Evolutionary conservation across 345 rosid species (phyloP).

Genomic region (Tarenaya hassleriana): DNA sequence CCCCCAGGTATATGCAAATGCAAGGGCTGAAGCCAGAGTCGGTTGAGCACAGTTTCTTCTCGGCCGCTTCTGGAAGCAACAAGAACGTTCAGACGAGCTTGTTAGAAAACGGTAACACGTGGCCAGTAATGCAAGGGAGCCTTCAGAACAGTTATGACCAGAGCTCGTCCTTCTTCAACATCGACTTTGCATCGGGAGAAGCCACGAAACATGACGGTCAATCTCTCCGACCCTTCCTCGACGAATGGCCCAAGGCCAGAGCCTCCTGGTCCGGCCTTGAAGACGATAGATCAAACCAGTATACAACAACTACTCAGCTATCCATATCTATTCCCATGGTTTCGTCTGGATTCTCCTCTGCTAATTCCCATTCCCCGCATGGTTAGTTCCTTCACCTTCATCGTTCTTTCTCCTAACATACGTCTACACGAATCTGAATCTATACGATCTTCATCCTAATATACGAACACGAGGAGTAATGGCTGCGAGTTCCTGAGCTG

Average conservation of each 20-base stretch:
- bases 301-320: slow-evolving; percentile 47
- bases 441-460: no score
- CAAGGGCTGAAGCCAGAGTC: slow-evolving; percentile 29
- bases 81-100: slow-evolving; percentile 28
- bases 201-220: slow-evolving; percentile 35
- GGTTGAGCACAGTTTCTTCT: slow-evolving; percentile 40
- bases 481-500: no score
- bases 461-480: no score
- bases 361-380: slow-evolving; percentile 36
- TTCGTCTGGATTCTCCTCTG: slow-evolving; percentile 37
- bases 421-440: no score
- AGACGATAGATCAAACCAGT: slow-evolving; percentile 37
- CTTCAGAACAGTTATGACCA: slow-evolving; percentile 29
- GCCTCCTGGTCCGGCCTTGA: slow-evolving; percentile 42
- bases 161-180: slow-evolving; percentile 15
- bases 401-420: background rate
- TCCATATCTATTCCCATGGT: slow-evolving; percentile 51
- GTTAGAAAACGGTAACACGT: slow-evolving; percentile 28
- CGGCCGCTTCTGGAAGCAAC: slow-evolving; percentile 40
- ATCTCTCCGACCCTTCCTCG: slow-evolving; percentile 51
- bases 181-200: slow-evolving; percentile 27
- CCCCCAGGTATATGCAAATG: slow-evolving; percentile 36
- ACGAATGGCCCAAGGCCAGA: slow-evolving; percentile 48
- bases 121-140: slow-evolving; percentile 45
- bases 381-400: slow-evolving; percentile 27